These are phyloP conservation scores for Oryza nivara DNA, from an alignment of 176 grass and related monocot genomes.

Conservation along the genomic window DNA sequence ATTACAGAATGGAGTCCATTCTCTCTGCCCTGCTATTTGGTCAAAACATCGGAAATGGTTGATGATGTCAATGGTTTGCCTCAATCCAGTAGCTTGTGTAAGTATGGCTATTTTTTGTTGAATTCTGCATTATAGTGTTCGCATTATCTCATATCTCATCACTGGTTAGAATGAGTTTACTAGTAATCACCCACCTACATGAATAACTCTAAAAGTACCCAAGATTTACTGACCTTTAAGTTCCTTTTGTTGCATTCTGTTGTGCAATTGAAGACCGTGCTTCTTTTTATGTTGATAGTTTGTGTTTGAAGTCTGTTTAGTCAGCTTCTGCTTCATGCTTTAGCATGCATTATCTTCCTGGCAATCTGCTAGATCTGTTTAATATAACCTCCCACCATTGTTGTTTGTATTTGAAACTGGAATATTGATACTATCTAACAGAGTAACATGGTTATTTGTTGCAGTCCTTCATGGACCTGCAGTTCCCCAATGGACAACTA, in stretches of 20 bases:
- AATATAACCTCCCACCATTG: not conserved
- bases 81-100: conserved; percentile 76
- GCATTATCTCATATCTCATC: not conserved
- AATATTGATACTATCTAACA: conserved; percentile 6
- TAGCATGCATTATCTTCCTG: not conserved
- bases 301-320: not conserved
- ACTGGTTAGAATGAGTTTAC: not conserved
- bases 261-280: not conserved
- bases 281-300: not conserved
- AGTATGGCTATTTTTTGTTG: conserved; percentile 26
- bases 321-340: not conserved
- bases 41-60: conserved; percentile 78
- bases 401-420: not conserved
- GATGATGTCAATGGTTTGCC: conserved; percentile 86
- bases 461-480: conserved; percentile 94
- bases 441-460: conserved; percentile 30
- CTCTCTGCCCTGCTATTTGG: conserved; percentile 77
- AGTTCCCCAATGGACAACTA: conserved; percentile 95
- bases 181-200: not conserved
- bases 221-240: not conserved
- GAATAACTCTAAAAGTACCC: not conserved
- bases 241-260: not conserved
- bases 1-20: conserved; percentile 81
- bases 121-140: not conserved
- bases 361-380: not conserved